phyloP scores from a whole-genome alignment of 2,329 filamentous ascomycete species.

The Penicillium concentricum region DNA sequence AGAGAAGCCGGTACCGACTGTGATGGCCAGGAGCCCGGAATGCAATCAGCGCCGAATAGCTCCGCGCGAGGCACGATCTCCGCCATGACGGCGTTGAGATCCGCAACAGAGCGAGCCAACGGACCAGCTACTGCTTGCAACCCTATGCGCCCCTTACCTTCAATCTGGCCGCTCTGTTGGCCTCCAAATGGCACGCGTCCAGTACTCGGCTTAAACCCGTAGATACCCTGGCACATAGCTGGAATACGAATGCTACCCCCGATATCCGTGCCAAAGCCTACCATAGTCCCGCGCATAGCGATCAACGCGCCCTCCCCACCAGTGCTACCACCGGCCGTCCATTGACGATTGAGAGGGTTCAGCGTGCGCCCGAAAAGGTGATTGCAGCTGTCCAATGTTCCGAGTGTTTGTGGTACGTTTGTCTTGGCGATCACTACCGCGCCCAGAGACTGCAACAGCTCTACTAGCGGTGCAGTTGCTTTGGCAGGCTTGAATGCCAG shows the following conservation, averaged over 20 bases:
- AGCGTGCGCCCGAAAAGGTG: slow-evolving; percentile 62
- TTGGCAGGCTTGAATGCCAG: slow-evolving; percentile 60
- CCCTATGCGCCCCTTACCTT: slow-evolving; percentile 52
- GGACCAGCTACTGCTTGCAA: slow-evolving; percentile 50
- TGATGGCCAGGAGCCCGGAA: slow-evolving; percentile 43
- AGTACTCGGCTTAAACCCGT: slow-evolving; percentile 51
- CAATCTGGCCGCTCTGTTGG: slow-evolving; percentile 49
- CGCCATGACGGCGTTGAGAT: slow-evolving; percentile 49
- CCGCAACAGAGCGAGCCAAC: slow-evolving; percentile 40
- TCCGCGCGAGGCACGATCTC: slow-evolving; percentile 53
- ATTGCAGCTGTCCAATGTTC: slow-evolving; percentile 58
- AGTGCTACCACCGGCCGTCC: slow-evolving; percentile 63
- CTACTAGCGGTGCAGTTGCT: slow-evolving; percentile 57
- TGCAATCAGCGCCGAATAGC: slow-evolving; percentile 52
- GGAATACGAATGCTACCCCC: slow-evolving; percentile 48
- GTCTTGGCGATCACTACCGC: slow-evolving; percentile 70
- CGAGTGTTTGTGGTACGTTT: slow-evolving; percentile 62
- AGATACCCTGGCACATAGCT: slow-evolving; percentile 53
- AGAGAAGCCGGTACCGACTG: slow-evolving; percentile 7
- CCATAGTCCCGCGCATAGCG: slow-evolving; percentile 56
- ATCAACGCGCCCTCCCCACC: slow-evolving; percentile 65
- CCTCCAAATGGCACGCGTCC: slow-evolving; percentile 53
- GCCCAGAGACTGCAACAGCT: slow-evolving; percentile 58
- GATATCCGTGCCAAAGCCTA: slow-evolving; percentile 65
- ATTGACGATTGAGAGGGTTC: slow-evolving; percentile 61